Evolutionary conservation across 2,329 filamentous ascomycete genomes (phyloP).

Genomic region (Colletotrichum lini): DNA sequence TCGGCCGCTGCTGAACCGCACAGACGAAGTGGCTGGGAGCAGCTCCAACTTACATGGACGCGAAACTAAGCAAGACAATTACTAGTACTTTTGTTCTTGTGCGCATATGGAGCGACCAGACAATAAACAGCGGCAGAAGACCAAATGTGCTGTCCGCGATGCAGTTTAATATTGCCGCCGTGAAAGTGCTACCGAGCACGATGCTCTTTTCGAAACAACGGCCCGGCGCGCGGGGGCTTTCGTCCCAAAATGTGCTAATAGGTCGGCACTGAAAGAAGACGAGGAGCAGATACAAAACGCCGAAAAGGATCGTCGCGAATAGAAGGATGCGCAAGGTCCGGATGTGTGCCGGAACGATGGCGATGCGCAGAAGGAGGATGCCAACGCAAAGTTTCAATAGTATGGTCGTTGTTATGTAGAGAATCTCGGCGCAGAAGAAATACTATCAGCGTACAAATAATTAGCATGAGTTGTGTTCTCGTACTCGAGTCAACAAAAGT

Average conservation of each 20-base stretch:
- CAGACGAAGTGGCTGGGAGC: background rate
- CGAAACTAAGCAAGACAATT: constrained; percentile 49
- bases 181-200: constrained; percentile 51
- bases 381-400: constrained; percentile 58
- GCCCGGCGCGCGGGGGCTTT: constrained; percentile 47
- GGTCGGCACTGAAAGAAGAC: constrained; percentile 58
- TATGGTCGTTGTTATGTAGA: constrained; percentile 54
- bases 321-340: constrained; percentile 54
- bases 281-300: constrained; percentile 56
- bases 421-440: constrained; percentile 57
- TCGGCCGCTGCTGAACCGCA: background rate
- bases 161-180: constrained; percentile 55
- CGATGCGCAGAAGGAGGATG: constrained; percentile 58
- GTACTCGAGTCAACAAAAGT: too few relatives aligned
- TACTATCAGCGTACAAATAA: constrained; percentile 42
- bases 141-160: constrained; percentile 56
- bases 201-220: constrained; percentile 48
- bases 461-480: background rate
- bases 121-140: constrained; percentile 55
- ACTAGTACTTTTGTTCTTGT: constrained; percentile 55
- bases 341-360: constrained; percentile 50
- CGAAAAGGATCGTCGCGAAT: constrained; percentile 52
- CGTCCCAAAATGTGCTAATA: constrained; percentile 56
- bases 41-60: constrained; percentile 47
- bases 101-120: constrained; percentile 59